Evolutionary conservation across 2,329 filamentous ascomycete species (phyloP).

Genomic region (Blastomyces percursus): DNA sequence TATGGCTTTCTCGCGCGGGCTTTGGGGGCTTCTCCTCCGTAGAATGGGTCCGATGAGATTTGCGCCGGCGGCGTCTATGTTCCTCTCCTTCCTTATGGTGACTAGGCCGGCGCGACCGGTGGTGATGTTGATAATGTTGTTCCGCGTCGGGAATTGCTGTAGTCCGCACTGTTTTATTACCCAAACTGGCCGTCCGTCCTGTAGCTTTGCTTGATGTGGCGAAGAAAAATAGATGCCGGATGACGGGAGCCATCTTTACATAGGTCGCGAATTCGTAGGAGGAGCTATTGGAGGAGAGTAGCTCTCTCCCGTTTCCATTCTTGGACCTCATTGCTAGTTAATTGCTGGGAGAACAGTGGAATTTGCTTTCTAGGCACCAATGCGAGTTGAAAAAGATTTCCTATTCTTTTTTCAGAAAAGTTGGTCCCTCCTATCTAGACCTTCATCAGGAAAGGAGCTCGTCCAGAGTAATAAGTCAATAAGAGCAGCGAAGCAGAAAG

Average conservation of each 20-base stretch:
- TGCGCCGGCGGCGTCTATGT: slow-evolving; percentile 4
- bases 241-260: neutral
- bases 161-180: neutral
- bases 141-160: neutral
- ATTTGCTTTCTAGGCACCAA: neutral
- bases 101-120: neutral
- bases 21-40: neutral
- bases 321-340: neutral
- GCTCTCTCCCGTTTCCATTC: too few species aligned
- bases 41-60: slow-evolving; percentile 1
- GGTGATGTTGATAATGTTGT: neutral
- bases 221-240: neutral
- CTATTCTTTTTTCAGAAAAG: neutral
- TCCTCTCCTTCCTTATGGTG: slow-evolving; percentile 5
- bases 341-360: neutral
- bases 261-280: neutral
- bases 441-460: neutral
- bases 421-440: neutral
- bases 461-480: neutral
- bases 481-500: neutral
- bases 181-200: neutral
- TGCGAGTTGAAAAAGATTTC: neutral
- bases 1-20: neutral
- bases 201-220: neutral
- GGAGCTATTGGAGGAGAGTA: neutral